Evolutionary conservation across 352 stramenopile species (phyloP), one percentile per base, ranked within the genome.

Genomic region (Phytopythium cucurbitacearum): DNA sequence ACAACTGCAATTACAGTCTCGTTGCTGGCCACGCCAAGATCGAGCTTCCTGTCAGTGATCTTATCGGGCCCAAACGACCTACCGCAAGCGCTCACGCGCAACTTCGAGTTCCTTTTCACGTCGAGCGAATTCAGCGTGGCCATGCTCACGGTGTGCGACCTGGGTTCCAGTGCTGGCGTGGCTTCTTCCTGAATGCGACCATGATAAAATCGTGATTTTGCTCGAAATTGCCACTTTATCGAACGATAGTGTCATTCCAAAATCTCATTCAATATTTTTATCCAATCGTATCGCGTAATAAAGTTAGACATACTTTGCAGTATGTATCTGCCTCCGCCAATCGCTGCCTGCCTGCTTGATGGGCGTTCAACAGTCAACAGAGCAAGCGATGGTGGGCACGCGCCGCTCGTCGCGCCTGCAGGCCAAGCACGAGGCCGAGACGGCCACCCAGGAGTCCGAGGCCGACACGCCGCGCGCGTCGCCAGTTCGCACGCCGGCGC

Each of bases 391-490:
- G 80, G 80, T 90, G 42, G 65, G 73, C 39, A 90, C 80, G 50
- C 73, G 80, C 57, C 54, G 80, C 32, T 78, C 71, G 50, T 83
- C 76, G 33, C 80, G 80, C 32, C 69, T 90, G 33, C 76, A 87
- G 65, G 74, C 73, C 13, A 77, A 83, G 60, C 49, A 60, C 7
- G 49, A 45, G 16, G 51, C 58, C 40, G 32, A 15, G 3, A 34
- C 35, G 10, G 53, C 58, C 10, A 60, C 63, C 21, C 64, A 60
- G 3, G 62, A 47, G 5, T 41, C 49, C 15, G 34, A 66, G 40
- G 10, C 39, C 36, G 5, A 42, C 13, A 44, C 39, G 12, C 48
- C 46, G 13, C 37, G 42, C 9, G 42, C 43, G 32, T 59, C 36
- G 12, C 56, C 48, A 9, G 42, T 39, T 6, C 53, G 48, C 13